Conservation (phyloP, 768 basidiomycete genomes). For the Trametes maxima region DNA sequence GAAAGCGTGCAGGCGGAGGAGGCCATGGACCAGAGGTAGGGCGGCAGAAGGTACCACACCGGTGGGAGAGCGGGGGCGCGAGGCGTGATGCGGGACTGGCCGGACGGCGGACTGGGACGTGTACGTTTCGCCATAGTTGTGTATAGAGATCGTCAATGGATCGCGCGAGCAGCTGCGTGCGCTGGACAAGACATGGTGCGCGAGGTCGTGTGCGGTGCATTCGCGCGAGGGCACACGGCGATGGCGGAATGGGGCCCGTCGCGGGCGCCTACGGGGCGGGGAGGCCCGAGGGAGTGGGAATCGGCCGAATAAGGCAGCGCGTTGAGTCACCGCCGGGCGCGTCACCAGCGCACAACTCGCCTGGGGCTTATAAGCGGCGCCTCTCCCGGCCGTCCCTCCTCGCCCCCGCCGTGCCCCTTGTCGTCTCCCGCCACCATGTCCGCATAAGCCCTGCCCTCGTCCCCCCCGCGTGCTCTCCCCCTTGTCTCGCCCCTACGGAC, state of each 20-base stretch:
- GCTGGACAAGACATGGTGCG: not conserved
- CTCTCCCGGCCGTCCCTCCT: slow-evolving; percentile 26
- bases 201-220: no score
- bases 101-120: not conserved
- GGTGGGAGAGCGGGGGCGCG: slow-evolving; percentile 14
- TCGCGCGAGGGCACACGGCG: slow-evolving; percentile 4
- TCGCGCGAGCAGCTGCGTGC: slow-evolving; percentile 3
- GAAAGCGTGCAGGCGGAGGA: slow-evolving; percentile 71
- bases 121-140: slow-evolving; percentile 6
- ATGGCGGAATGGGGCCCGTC: slow-evolving; percentile 8
- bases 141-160: not conserved
- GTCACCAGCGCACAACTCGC: slow-evolving; percentile 1
- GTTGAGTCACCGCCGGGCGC: slow-evolving; percentile 29
- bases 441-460: slow-evolving; percentile 35
- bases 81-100: not conserved
- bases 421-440: slow-evolving; percentile 39
- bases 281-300: slow-evolving; percentile 11
- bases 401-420: slow-evolving; percentile 25
- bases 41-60: slow-evolving; percentile 7
- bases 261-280: not conserved
- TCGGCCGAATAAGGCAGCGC: slow-evolving; percentile 18
- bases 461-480: slow-evolving; percentile 22
- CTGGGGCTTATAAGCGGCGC: slow-evolving; percentile 42
- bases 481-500: slow-evolving; percentile 28
- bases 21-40: slow-evolving; percentile 75